phyloP scores from a whole-genome alignment of 495 filamentous ascomycete species.

The Annulohypoxylon bovei region DNA sequence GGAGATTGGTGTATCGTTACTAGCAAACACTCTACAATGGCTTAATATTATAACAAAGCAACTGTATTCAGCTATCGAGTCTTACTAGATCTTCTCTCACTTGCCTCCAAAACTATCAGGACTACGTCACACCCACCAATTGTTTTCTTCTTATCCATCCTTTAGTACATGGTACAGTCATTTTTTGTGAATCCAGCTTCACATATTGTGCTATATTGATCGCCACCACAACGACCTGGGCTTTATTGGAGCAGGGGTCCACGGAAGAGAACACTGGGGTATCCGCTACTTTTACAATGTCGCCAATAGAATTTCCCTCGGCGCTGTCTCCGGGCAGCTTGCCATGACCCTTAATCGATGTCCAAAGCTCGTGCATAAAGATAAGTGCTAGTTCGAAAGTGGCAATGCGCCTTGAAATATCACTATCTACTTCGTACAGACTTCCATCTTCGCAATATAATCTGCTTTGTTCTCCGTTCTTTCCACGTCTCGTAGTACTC shows the following conservation, averaged over 20 bases:
- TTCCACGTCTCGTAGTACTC: neutral
- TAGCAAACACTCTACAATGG: conserved; percentile 9
- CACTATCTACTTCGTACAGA: neutral
- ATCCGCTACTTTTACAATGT: neutral
- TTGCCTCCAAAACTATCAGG: no score
- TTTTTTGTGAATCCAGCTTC: neutral
- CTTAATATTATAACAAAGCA: neutral
- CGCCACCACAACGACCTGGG: neutral
- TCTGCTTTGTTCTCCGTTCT: neutral
- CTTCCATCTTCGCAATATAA: neutral
- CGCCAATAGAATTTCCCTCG: neutral
- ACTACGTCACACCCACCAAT: no score
- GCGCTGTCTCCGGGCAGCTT: neutral
- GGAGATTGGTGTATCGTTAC: conserved; percentile 15
- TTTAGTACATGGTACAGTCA: no score
- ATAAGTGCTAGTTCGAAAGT: neutral
- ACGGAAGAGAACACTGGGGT: neutral
- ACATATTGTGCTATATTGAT: neutral
- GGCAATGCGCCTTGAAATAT: neutral
- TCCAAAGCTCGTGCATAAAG: neutral
- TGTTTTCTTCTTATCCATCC: no score
- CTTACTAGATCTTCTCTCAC: no score
- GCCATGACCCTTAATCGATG: neutral
- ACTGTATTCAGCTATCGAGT: neutral
- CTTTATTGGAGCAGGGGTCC: neutral